Evolutionary conservation across 2,329 filamentous ascomycete species (phyloP), one percentile per base, ranked within the genome.

Genomic region (Fusarium torulosum): DNA sequence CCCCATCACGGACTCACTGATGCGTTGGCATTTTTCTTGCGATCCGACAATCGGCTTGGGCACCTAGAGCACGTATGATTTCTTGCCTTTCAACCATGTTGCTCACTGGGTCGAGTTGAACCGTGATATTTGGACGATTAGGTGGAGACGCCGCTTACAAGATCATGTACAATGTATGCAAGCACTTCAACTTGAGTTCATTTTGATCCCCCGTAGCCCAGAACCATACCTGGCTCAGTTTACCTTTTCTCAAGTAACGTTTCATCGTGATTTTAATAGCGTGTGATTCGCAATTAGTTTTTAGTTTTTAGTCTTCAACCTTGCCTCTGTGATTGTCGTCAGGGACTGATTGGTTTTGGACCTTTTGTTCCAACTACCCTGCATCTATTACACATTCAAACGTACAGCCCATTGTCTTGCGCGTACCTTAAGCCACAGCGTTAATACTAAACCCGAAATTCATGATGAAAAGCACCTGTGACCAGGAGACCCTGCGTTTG

Each of bases 11-110:
- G 47, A 49, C 54, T 8, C 42, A 57, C 40, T 29, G 61, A 64
- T 64, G 66, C 49, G 56, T 55, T 69, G 61, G 50, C 62, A 69
- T 33, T 58, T 59, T 57, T 53, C 41, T 40, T 53, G 62, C 52
- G 57, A 69, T 69, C 66, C 51, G 66, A 54, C 53, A 54, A 57
- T 66, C n/a, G 25, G 7, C 23, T 23, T 29, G 31, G 31, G 47
- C 66, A 69, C 61, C 23, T 23, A 20, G 23, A 27, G 47, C 66
- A 69, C 61, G 62, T 69, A 61, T 55, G 40, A 21, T 31, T 29
- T 38, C 21, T 14, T 20, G 4, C 47, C 40, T 50, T 40, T 20
- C 44, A 40, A 59, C 21, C 51, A 46, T 52, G 37, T 59, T 49
- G 25, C 40, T 59, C 9, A 31, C 50, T 35, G 46, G 42, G 49